These are phyloP conservation scores for Suhomyces sp. DNA, from an alignment of 805 yeast species.

Conservation along the genomic window DNA sequence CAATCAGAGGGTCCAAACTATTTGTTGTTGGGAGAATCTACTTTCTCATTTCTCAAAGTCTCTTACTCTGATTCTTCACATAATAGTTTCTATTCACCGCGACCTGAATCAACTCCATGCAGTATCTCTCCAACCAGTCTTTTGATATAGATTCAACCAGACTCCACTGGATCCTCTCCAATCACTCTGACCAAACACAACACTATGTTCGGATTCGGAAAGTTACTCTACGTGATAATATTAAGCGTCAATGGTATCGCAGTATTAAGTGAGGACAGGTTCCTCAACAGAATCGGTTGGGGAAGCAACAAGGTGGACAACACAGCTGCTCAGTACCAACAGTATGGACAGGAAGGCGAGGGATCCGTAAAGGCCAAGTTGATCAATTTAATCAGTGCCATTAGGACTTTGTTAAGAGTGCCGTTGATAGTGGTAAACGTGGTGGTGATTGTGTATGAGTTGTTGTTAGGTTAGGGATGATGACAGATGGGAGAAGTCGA, in stretches of 20 bases:
- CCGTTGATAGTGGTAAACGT: slow-evolving; percentile 71
- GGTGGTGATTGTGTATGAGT: slow-evolving; percentile 66
- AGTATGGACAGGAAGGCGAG: slow-evolving; percentile 33
- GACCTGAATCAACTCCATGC: too few relatives aligned
- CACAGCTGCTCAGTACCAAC: slow-evolving; percentile 16
- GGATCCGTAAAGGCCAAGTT: slow-evolving; percentile 55
- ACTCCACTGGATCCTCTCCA: too few relatives aligned
- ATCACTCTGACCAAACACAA: too few relatives aligned
- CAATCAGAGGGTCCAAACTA: too few relatives aligned
- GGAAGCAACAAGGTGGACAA: slow-evolving; percentile 18
- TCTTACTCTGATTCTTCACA: too few relatives aligned
- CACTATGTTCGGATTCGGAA: slow-evolving; percentile 62
- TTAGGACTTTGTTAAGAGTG: slow-evolving; percentile 71
- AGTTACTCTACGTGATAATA: slow-evolving; percentile 53
- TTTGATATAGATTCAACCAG: too few relatives aligned
- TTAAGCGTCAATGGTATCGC: slow-evolving; percentile 73
- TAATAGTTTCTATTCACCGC: too few relatives aligned
- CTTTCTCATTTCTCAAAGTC: too few relatives aligned
- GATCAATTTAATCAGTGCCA: slow-evolving; percentile 67
- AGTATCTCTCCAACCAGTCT: too few relatives aligned
- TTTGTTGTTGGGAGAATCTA: too few relatives aligned
- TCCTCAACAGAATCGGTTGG: slow-evolving; percentile 59
- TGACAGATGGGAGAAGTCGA: too few relatives aligned
- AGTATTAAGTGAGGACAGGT: slow-evolving; percentile 76
- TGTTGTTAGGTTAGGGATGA: slow-evolving; percentile 68